A percentile compares a stretch with the other conserved stretches of the same genome.
Conservation (phyloP, 208 protist species). For the Tetramitus jugosus region DNA sequence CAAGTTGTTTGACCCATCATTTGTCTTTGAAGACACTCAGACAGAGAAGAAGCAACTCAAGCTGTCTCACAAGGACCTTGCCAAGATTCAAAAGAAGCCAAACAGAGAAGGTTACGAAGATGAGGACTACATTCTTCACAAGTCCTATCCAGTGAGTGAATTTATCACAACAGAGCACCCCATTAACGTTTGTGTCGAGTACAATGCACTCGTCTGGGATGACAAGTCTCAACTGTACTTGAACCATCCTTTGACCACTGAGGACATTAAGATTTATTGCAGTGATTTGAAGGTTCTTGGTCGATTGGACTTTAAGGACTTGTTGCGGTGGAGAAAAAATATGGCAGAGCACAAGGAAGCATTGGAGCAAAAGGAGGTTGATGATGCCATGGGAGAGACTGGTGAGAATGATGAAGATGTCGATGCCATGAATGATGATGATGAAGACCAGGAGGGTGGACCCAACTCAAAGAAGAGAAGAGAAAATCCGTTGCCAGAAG, state of each 20-base stretch:
- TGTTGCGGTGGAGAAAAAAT: slow-evolving; percentile 85
- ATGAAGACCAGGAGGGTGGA: slow-evolving; percentile 1
- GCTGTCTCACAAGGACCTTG: slow-evolving; percentile 54
- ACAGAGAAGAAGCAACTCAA: slow-evolving; percentile 63
- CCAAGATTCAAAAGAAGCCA: slow-evolving; percentile 61
- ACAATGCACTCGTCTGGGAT: slow-evolving; percentile 77
- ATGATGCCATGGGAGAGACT: slow-evolving; percentile 24
- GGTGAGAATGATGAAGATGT: slow-evolving; percentile 41
- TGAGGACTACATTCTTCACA: slow-evolving; percentile 63
- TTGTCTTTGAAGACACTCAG: slow-evolving; percentile 86
- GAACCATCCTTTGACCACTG: slow-evolving; percentile 65
- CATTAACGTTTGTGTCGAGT: slow-evolving; percentile 64
- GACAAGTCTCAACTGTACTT: slow-evolving; percentile 56
- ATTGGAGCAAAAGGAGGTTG: slow-evolving; percentile 22
- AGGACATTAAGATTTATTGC: slow-evolving; percentile 77
- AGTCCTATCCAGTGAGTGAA: slow-evolving; percentile 62
- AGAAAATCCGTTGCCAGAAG: slow-evolving; percentile 24
- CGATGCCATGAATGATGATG: not conserved
- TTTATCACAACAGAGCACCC: slow-evolving; percentile 77
- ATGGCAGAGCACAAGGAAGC: slow-evolving; percentile 56
- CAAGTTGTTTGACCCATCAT: slow-evolving; percentile 83
- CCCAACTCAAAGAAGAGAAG: not conserved
- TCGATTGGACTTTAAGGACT: slow-evolving; percentile 73
- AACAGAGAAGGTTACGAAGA: slow-evolving; percentile 74
- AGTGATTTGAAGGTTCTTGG: slow-evolving; percentile 84